Conservation (phyloP, 1,139 yeast species). For the Magnusiomyces suaveolens region DNA sequence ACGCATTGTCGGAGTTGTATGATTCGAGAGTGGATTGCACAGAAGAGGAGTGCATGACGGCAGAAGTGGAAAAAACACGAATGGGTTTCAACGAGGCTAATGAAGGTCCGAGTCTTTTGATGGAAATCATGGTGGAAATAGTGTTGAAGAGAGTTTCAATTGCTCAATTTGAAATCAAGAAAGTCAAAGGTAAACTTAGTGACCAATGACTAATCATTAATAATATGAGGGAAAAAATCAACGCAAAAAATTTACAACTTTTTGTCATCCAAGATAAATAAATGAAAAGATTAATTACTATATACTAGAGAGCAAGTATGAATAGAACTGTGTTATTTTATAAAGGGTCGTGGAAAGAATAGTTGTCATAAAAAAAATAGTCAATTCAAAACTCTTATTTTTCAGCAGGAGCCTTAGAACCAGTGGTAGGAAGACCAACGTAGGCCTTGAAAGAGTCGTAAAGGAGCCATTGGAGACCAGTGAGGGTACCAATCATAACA, state of each 20-base stretch:
- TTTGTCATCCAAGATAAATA: background rate
- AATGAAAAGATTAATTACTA: background rate
- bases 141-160: no score
- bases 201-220: background rate
- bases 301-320: background rate
- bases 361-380: background rate
- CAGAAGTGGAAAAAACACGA: background rate
- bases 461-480: conserved; percentile 93
- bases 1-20: background rate
- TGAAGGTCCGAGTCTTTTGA: no score
- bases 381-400: background rate
- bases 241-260: background rate
- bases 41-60: background rate
- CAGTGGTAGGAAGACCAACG: conserved; percentile 87
- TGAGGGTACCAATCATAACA: conserved; percentile 91
- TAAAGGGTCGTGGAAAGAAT: background rate
- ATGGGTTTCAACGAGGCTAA: background rate
- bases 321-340: background rate
- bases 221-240: conserved; percentile 1
- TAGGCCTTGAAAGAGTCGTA: conserved; percentile 89
- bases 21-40: background rate
- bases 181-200: no score
- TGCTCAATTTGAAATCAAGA: background rate
- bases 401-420: conserved; percentile 24
- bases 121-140: no score